phyloP scores from a whole-genome alignment of 306 rosid species.

The Cicer chorassanicum region DNA sequence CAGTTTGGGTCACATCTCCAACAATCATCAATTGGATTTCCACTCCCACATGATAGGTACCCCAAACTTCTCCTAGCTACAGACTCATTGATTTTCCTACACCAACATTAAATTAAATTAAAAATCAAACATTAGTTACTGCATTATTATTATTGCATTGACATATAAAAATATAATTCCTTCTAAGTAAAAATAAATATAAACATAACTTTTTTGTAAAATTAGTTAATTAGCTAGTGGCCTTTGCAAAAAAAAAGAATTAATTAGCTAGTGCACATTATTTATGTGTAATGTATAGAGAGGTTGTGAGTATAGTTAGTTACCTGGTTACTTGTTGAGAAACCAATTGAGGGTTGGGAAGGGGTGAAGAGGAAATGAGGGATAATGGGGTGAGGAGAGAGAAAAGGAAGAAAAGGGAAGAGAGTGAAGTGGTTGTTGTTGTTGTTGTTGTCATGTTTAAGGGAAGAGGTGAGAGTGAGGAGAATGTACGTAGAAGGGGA shows the following conservation, averaged over 20 bases:
- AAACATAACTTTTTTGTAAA: too few relatives aligned
- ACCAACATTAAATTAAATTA: neutral
- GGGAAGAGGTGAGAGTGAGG: slow-evolving; percentile 14
- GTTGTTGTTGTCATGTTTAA: slow-evolving; percentile 35
- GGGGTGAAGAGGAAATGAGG: slow-evolving; percentile 61
- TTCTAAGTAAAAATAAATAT: too few relatives aligned
- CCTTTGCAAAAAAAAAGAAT: neutral
- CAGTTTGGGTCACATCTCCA: slow-evolving; percentile 92
- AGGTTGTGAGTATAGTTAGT: neutral
- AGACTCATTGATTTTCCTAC: slow-evolving; percentile 73
- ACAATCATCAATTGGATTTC: slow-evolving; percentile 97
- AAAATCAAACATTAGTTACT: neutral
- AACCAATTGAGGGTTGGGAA: slow-evolving; percentile 66
- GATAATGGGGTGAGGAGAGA: slow-evolving; percentile 49
- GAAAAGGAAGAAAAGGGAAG: slow-evolving; percentile 50
- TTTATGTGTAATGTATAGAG: neutral
- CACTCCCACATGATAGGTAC: slow-evolving; percentile 80
- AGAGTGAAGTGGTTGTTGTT: slow-evolving; percentile 38
- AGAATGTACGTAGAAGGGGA: slow-evolving; percentile 39
- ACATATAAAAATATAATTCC: too few relatives aligned
- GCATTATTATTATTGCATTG: neutral
- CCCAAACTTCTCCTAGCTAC: slow-evolving; percentile 70
- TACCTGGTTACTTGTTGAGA: slow-evolving; percentile 79
- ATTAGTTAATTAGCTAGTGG: neutral
- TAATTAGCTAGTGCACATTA: slow-evolving; percentile 9